Base-by-base conservation (phyloP, 306 rosid genomes). In the Acacia confusa region DNA sequence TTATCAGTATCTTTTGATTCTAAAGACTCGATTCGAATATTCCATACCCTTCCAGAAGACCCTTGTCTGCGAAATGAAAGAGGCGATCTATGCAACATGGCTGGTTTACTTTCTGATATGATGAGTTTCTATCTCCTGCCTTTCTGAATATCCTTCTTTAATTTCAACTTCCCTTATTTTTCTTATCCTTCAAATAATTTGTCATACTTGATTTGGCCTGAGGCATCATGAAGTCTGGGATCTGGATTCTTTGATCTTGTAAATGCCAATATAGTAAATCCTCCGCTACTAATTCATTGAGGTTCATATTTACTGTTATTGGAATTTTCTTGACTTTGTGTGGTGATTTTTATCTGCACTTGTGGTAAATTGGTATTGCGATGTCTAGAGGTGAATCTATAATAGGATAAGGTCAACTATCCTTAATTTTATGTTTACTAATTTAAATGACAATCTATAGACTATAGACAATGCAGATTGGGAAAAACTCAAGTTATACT, bases 211-310 rank as follows among this genome's bases (percentile, higher is more conserved):
- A 36, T 58, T 77, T 67, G 71, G 83, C 60, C 60, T 41, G 28
- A 64, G 6, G 0, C 2, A 41, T 71, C 13, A 11, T 9, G 73
- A 43, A 32, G 38, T 43, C 80, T 72, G 47, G 57, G 34, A 22
- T 72, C 1, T 32, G 81, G 34, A 34, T 81, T 69, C 47, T 50
- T 76, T 76, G 66, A 72, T 74, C 66, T 57, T 60, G 69, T 38
- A 24, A 44, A 77, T 66, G 76, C 72, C 74, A 74, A 86, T 61
- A 60, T 81, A 83, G 87, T 53, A 84, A 81, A 61, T 53, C 12
- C 27, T 6, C 41, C 14, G 14, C 66, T 70, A 60, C 6, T 36
- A 13, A 19, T 70, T 74, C 78, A 17, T 25, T 63, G 38, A 0
- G 3, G 40, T 63, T 4, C 28, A 28, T 28, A 25, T 45, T 63